Evolutionary conservation across 257 asterid species (phyloP).

Genomic region (Anisodus acutangulus): DNA sequence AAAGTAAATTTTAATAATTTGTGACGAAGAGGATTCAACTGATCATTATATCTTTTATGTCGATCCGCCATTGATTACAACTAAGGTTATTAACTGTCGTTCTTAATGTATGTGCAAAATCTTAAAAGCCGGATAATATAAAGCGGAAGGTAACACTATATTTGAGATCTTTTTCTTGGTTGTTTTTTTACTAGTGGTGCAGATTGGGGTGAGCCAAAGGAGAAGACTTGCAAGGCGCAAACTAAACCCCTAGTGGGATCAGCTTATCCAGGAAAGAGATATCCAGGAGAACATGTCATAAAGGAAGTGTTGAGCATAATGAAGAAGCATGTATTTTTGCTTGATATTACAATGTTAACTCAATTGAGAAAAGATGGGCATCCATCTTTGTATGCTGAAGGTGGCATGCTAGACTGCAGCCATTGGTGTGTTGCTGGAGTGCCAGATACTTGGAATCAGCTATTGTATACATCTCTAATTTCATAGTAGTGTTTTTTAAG

Average conservation of each 20-base stretch:
- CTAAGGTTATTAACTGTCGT: neutral
- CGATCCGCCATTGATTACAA: neutral
- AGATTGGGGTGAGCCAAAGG: conserved; percentile 57
- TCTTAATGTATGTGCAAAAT: neutral
- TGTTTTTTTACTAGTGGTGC: conserved; percentile 46
- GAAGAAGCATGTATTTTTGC: conserved; percentile 50
- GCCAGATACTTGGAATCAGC: conserved; percentile 72
- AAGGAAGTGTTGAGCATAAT: conserved; percentile 56
- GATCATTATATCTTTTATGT: neutral
- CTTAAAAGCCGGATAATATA: neutral
- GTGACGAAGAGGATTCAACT: neutral
- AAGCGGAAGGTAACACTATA: no score
- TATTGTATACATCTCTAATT: conserved; percentile 41
- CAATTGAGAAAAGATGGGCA: conserved; percentile 75
- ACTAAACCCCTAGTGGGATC: conserved; percentile 52
- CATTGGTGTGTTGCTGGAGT: conserved; percentile 85
- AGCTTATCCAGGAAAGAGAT: conserved; percentile 53
- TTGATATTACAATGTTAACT: conserved; percentile 64
- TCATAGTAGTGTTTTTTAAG: neutral
- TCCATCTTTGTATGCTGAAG: conserved; percentile 61
- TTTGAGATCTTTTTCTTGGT: neutral
- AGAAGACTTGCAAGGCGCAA: conserved; percentile 53
- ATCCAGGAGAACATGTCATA: conserved; percentile 58
- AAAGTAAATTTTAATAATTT: neutral
- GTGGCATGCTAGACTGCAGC: conserved; percentile 59